Evolutionary conservation across 2,329 filamentous ascomycete genomes (phyloP).

Genomic region (Exophiala aquamarina): DNA sequence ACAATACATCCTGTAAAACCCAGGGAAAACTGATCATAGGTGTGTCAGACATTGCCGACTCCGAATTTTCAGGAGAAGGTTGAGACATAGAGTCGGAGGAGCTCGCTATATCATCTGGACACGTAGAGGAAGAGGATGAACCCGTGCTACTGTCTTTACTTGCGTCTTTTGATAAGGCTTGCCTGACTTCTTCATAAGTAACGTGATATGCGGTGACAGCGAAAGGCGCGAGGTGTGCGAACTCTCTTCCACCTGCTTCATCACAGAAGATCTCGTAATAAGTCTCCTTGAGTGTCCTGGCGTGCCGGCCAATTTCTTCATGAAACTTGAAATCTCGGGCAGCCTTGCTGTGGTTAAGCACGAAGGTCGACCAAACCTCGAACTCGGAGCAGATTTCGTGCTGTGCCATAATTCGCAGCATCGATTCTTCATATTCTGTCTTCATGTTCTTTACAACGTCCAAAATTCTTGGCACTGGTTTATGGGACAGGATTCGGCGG

Average conservation of each 20-base stretch:
- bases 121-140: slow-evolving; percentile 34
- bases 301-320: slow-evolving; percentile 74
- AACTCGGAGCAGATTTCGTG: slow-evolving; percentile 84
- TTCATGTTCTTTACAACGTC: slow-evolving; percentile 67
- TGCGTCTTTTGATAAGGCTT: slow-evolving; percentile 20
- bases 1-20: slow-evolving; percentile 75
- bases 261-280: slow-evolving; percentile 68
- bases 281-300: slow-evolving; percentile 63
- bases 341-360: slow-evolving; percentile 70
- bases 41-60: slow-evolving; percentile 45
- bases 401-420: slow-evolving; percentile 81
- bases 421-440: slow-evolving; percentile 69
- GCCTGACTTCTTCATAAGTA: slow-evolving; percentile 54
- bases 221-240: slow-evolving; percentile 65
- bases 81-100: no score
- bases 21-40: slow-evolving; percentile 93
- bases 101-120: slow-evolving; percentile 30
- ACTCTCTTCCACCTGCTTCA: slow-evolving; percentile 61
- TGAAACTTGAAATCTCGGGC: slow-evolving; percentile 81
- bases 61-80: no score
- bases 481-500: slow-evolving; percentile 66
- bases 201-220: slow-evolving; percentile 81
- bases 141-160: slow-evolving; percentile 16
- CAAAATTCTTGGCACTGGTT: slow-evolving; percentile 57
- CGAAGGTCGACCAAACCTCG: slow-evolving; percentile 86